A percentile compares a stretch with the other conserved stretches of the same genome.
Conservation (phyloP, 768 basidiomycete genomes). For the Rhodotorula kratochvilovae region DNA sequence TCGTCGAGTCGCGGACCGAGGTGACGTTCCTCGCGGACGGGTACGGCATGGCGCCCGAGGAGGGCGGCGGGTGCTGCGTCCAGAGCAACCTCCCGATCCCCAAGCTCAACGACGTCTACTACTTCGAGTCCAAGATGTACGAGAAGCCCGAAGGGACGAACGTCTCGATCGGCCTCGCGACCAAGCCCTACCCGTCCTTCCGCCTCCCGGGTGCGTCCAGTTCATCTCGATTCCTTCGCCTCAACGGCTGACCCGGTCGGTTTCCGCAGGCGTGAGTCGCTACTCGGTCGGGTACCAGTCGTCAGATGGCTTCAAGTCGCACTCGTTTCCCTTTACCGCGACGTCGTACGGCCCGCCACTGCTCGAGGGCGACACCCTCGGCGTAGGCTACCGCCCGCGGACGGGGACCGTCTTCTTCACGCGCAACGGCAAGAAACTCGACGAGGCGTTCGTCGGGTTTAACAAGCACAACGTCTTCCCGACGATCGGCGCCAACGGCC, state of each 20-base stretch:
- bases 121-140: constrained; percentile 99
- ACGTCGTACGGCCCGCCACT: constrained; percentile 74
- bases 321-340: constrained; percentile 72
- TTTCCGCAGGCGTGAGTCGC: constrained; percentile 67
- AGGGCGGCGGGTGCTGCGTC: constrained; percentile 72
- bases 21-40: constrained; percentile 72
- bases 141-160: constrained; percentile 82
- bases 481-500: constrained; percentile 90
- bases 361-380: constrained; percentile 91
- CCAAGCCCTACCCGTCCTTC: constrained; percentile 94
- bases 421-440: constrained; percentile 91
- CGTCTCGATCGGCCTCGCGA: constrained; percentile 88
- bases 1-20: constrained; percentile 93
- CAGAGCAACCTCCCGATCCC: constrained; percentile 95
- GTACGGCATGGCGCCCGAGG: constrained; percentile 61
- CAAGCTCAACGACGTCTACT: constrained; percentile 97
- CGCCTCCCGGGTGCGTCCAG: constrained; percentile 55
- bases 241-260: too few relatives aligned
- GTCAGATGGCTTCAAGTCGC: constrained; percentile 87
- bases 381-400: constrained; percentile 90
- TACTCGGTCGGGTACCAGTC: constrained; percentile 93
- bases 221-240: not conserved
- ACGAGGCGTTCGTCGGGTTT: constrained; percentile 89
- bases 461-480: constrained; percentile 92
- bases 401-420: constrained; percentile 99